Base-by-base conservation (phyloP, 148 eudicot species). In the Pouteria glomerata region DNA sequence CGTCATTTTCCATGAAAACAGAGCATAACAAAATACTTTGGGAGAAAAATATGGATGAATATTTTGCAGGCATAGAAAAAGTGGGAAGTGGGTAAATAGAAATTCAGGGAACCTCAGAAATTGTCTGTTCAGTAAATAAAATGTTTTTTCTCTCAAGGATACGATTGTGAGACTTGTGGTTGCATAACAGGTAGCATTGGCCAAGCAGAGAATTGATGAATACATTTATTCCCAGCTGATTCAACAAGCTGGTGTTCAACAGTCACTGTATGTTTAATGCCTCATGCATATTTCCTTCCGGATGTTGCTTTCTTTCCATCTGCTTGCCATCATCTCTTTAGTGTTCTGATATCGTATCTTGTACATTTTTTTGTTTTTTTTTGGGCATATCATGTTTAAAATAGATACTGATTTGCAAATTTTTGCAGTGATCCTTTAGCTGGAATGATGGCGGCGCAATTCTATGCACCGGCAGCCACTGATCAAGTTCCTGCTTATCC, bases 201-300 rank as follows among this genome's bases (percentile, higher is more conserved):
- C 98, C n/a, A 93, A 85, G 74, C 98, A 93, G 74, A 88, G 92
- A 76, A 84, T 93, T 50, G 98, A 93, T 73, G 96, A 93, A 55
- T 90, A 90, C 73, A 70, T 93, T 6, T 93, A 90, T 77, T 78
- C 98, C 76, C 92, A 93, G 79, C 77, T 88, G 81, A 85, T 90
- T 57, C 84, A 82, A 76, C 86, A 79, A 82, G 37, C 80, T 70
- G 87, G 74, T 39, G 82, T 70, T 23, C 82, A 82, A 53, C 82
- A 76, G 75, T 66, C 82, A 66, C 55, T 81, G 86, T 83, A 79
- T 73, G 51, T 73, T 62, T 66, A 55, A 24, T 57, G 37, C 78
- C 44, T 56, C 29, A 39, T 18, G 57, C 19, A 26, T 16, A 39
- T 26, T 57, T 8, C 27, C n/a, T n/a, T n/a, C n/a, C n/a, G n/a